Percentiles rank a stretch among this genome's conserved stretches.
Evolutionary conservation across 2,329 filamentous ascomycete genomes (phyloP).

Genomic region (Claviceps africana): DNA sequence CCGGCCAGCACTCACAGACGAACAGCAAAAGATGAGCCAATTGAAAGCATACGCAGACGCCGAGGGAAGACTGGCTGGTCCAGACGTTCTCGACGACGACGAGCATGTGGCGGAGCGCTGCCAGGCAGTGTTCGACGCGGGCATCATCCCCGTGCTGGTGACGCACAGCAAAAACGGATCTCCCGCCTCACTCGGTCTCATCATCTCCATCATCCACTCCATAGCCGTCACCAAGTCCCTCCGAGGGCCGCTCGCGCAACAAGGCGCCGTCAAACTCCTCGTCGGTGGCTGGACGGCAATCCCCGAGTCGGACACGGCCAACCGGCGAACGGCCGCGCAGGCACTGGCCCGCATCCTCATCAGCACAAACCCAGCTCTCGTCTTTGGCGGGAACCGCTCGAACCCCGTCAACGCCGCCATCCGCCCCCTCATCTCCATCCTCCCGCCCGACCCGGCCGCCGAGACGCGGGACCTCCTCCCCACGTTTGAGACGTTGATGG

Average conservation of each 20-base stretch:
- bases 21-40: conserved; percentile 83
- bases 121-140: conserved; percentile 62
- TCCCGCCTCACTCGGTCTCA: conserved; percentile 54
- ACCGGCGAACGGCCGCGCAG: conserved; percentile 54
- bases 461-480: conserved; percentile 68
- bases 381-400: conserved; percentile 67
- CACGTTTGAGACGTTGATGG: conserved; percentile 79
- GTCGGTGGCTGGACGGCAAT: conserved; percentile 56
- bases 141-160: conserved; percentile 63
- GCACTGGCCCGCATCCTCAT: conserved; percentile 76
- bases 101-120: conserved; percentile 64
- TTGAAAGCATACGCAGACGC: conserved; percentile 90
- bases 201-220: conserved; percentile 62
- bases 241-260: conserved; percentile 72
- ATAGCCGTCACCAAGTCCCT: conserved; percentile 61
- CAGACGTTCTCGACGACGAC: conserved; percentile 61
- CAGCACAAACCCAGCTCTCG: conserved; percentile 67
- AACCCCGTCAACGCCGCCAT: conserved; percentile 68
- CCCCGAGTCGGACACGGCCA: conserved; percentile 31
- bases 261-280: conserved; percentile 81
- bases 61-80: conserved; percentile 47
- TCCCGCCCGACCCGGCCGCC: conserved; percentile 48
- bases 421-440: conserved; percentile 62
- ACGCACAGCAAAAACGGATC: conserved; percentile 62
- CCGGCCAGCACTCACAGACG: conserved; percentile 63